A percentile compares a stretch with the other conserved stretches of the same genome.
Conservation (phyloP, 768 basidiomycete species). For the Trametes punicea region DNA sequence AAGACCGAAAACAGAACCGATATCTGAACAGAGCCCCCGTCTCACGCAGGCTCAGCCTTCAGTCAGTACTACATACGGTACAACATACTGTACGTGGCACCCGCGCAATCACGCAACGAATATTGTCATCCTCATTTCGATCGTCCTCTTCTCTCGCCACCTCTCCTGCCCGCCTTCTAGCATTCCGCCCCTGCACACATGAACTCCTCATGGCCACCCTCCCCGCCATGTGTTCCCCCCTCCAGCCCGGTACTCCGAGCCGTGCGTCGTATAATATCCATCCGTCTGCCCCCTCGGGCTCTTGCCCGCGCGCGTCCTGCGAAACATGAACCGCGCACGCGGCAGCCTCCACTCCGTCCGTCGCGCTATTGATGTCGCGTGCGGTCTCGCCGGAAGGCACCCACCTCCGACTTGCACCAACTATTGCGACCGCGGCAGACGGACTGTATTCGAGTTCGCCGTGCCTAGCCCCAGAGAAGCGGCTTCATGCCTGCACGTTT, state of each 20-base stretch:
- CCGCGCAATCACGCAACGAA: no score
- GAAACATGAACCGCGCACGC: neutral
- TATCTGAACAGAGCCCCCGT: neutral
- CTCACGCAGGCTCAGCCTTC: neutral
- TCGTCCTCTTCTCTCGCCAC: neutral
- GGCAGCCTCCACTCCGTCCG: neutral
- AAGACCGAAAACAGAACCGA: neutral
- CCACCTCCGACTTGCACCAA: neutral
- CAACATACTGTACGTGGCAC: no score
- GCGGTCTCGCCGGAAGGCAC: neutral
- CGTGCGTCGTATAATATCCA: neutral
- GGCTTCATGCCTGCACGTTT: conserved; percentile 4
- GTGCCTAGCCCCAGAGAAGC: neutral
- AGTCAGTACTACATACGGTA: no score
- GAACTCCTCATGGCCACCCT: conserved; percentile 20
- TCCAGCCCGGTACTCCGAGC: neutral
- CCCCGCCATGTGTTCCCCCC: neutral
- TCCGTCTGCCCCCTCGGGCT: neutral
- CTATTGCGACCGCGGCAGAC: neutral
- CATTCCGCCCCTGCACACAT: conserved; percentile 11
- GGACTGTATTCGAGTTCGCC: neutral
- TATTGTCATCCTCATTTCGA: neutral
- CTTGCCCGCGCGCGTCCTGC: neutral
- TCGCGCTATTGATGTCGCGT: neutral
- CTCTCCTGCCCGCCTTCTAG: conserved; percentile 4